Conservation (phyloP, 345 rosid species). For the Eucalyptus marginata region DNA sequence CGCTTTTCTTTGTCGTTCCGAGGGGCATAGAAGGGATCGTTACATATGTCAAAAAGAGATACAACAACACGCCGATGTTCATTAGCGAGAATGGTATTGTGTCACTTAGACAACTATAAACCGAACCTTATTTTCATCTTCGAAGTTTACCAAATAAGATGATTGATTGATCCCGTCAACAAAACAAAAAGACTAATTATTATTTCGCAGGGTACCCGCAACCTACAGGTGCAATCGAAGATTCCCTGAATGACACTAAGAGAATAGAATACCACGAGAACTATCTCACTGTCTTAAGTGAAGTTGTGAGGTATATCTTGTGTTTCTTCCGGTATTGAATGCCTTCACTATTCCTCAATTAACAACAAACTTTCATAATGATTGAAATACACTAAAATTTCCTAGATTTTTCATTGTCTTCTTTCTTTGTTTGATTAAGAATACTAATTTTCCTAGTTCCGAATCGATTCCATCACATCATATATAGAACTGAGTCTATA, state of each 20-base stretch:
- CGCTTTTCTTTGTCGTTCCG: constrained; percentile 12
- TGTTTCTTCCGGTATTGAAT: not conserved
- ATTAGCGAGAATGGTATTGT: constrained; percentile 47
- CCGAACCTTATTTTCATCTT: not conserved
- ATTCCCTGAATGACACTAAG: constrained; percentile 1
- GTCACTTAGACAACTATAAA: not conserved
- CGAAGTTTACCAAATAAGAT: not conserved
- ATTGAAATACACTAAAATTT: not conserved
- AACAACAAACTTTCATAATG: not conserved
- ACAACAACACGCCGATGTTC: constrained; percentile 32
- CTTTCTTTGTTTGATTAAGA: not conserved
- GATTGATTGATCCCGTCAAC: not conserved
- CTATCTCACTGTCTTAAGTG: constrained; percentile 4
- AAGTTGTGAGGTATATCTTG: constrained; percentile 1
- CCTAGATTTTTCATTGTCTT: not conserved
- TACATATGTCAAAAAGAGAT: constrained; percentile 33
- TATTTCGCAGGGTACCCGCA: not conserved
- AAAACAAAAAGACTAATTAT: not conserved
- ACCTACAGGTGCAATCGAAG: not conserved
- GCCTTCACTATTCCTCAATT: not conserved
- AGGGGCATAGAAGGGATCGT: constrained; percentile 37
- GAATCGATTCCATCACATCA: not conserved
- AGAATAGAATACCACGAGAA: constrained; percentile 1
- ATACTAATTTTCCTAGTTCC: not conserved
- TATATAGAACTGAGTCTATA: not conserved